These are phyloP conservation scores for Cyclocybe cylindracea DNA, from an alignment of 768 basidiomycete genomes.

Conservation along the genomic window DNA sequence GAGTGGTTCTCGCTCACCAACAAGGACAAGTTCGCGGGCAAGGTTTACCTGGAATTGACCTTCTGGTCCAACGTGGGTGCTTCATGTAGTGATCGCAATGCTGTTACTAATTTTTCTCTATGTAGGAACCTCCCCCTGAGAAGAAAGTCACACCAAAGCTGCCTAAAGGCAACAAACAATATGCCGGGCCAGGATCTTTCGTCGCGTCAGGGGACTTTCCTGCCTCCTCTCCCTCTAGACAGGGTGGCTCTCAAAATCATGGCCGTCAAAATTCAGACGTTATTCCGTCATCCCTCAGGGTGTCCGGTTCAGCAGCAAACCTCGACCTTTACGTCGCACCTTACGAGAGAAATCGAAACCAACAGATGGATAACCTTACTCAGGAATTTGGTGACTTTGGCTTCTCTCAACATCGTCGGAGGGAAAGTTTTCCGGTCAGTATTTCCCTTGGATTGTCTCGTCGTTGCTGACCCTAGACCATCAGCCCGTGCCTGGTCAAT, in stretches of 20 bases:
- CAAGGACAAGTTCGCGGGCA: slow-evolving; percentile 93
- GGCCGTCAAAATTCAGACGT: slow-evolving; percentile 48
- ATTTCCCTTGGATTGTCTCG: background rate
- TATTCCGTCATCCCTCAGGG: slow-evolving; percentile 59
- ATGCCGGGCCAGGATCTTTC: slow-evolving; percentile 80
- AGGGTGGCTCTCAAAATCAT: slow-evolving; percentile 35
- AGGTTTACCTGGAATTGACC: slow-evolving; percentile 94
- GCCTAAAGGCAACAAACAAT: slow-evolving; percentile 56
- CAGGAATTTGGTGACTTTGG: slow-evolving; percentile 70
- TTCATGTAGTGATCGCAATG: background rate
- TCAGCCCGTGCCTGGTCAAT: slow-evolving; percentile 37
- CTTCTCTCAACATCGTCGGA: slow-evolving; percentile 45
- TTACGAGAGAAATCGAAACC: slow-evolving; percentile 55
- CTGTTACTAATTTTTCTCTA: slow-evolving; percentile 5
- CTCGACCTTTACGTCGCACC: slow-evolving; percentile 74
- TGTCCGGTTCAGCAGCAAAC: slow-evolving; percentile 61
- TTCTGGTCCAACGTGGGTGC: slow-evolving; percentile 90
- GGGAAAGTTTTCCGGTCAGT: slow-evolving; percentile 65
- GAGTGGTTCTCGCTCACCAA: slow-evolving; percentile 93
- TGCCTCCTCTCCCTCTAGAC: slow-evolving; percentile 24
- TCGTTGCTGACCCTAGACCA: slow-evolving; percentile 7
- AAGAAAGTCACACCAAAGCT: slow-evolving; percentile 59
- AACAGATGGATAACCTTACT: slow-evolving; percentile 54
- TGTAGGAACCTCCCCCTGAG: slow-evolving; percentile 76
- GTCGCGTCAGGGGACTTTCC: slow-evolving; percentile 48